Percentiles rank a stretch among this genome's conserved stretches.
Evolutionary conservation across 169 alveolate genomes (phyloP).

Genomic region (Cyclospora cayetanensis): DNA sequence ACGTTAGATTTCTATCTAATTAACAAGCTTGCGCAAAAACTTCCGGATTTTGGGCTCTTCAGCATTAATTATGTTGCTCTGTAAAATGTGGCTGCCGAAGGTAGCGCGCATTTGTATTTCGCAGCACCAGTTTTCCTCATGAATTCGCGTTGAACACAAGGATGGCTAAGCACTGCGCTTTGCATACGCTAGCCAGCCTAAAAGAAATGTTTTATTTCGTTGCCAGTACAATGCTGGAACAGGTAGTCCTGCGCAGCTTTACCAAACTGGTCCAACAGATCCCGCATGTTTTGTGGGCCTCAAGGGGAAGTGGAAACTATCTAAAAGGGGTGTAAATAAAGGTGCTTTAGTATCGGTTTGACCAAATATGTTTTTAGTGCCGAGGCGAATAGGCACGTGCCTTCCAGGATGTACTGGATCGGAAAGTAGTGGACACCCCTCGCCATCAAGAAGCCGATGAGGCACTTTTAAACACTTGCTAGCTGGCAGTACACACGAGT

Average conservation of each 20-base stretch:
- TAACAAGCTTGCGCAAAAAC: too few relatives aligned
- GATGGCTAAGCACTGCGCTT: too few relatives aligned
- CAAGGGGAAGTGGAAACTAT: not conserved
- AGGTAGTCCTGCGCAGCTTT: constrained; percentile 32
- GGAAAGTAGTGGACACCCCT: constrained; percentile 15
- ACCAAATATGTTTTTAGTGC: not conserved
- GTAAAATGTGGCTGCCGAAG: too few relatives aligned
- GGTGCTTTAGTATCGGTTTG: too few relatives aligned
- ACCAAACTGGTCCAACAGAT: constrained; percentile 3
- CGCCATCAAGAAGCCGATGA: not conserved
- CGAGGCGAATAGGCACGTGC: too few relatives aligned
- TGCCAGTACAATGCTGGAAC: constrained; percentile 42
- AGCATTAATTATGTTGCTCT: too few relatives aligned
- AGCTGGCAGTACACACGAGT: constrained; percentile 43
- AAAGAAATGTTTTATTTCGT: not conserved
- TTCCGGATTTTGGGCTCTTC: too few relatives aligned
- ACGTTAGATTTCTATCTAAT: too few relatives aligned
- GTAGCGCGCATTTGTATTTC: too few relatives aligned
- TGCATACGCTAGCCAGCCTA: too few relatives aligned
- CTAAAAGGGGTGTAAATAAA: not conserved
- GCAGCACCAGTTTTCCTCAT: too few relatives aligned
- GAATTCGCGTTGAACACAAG: too few relatives aligned
- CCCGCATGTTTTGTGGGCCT: not conserved
- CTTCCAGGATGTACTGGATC: constrained; percentile 4
- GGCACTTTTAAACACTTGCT: constrained; percentile 28